Conservation (phyloP, 352 stramenopile species). For the Phytophthora sp. region DNA sequence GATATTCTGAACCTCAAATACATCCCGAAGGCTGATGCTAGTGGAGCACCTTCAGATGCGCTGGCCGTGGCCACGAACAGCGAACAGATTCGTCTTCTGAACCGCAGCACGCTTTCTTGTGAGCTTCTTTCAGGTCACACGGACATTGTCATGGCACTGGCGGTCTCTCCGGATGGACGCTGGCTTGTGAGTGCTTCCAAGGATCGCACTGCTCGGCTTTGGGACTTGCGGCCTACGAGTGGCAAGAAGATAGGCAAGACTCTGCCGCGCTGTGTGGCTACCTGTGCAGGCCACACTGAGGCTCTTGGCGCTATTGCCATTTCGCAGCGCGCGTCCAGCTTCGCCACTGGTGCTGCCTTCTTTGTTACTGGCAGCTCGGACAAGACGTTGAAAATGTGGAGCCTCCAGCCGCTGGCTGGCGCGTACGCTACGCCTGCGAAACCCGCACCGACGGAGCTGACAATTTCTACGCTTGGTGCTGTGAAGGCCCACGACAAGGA, state of each 20-base stretch:
- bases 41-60: constrained; percentile 55
- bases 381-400: constrained; percentile 98
- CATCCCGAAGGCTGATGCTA: constrained; percentile 72
- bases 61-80: constrained; percentile 97
- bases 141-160: constrained; percentile 97
- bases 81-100: constrained; percentile 94
- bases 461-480: constrained; percentile 63
- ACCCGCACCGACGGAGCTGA: constrained; percentile 39
- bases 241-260: constrained; percentile 40
- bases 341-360: constrained; percentile 88
- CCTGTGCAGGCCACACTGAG: constrained; percentile 95
- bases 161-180: constrained; percentile 86
- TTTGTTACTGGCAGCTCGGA: constrained; percentile 97
- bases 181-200: constrained; percentile 95
- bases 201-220: constrained; percentile 93
- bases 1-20: constrained; percentile 98
- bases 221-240: constrained; percentile 70
- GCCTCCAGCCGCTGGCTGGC: constrained; percentile 75
- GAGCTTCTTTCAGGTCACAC: constrained; percentile 96
- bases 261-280: constrained; percentile 79
- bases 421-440: constrained; percentile 55
- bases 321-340: constrained; percentile 85
- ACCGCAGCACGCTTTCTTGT: constrained; percentile 92
- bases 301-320: constrained; percentile 93
- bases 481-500: constrained; percentile 96